Conservation (phyloP, 805 yeast genomes). For the Kuraishia piskuri region DNA sequence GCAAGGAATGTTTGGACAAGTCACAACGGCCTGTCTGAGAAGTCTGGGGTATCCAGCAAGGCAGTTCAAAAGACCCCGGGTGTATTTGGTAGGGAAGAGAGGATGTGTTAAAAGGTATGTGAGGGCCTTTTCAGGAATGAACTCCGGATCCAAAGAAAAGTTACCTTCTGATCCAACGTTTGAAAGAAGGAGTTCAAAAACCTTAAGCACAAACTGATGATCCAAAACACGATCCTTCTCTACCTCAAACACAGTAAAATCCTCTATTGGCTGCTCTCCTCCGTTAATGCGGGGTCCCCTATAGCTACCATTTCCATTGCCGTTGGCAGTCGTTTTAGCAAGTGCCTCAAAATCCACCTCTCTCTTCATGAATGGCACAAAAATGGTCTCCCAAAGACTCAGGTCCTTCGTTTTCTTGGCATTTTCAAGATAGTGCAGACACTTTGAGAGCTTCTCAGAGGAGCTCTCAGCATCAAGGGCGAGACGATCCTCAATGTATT, state of each 20-base stretch:
- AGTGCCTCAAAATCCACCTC: slow-evolving; percentile 18
- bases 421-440: slow-evolving; percentile 18
- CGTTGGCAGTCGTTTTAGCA: slow-evolving; percentile 11
- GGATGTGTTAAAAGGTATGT: slow-evolving; percentile 84
- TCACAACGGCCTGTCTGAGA: slow-evolving; percentile 73
- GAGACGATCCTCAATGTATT: background rate
- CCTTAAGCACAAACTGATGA: slow-evolving; percentile 38
- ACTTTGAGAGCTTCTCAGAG: background rate
- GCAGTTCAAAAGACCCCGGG: slow-evolving; percentile 44
- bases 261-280: slow-evolving; percentile 5
- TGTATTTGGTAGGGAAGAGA: slow-evolving; percentile 56
- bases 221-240: slow-evolving; percentile 64
- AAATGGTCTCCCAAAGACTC: slow-evolving; percentile 19
- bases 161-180: slow-evolving; percentile 18
- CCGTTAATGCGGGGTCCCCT: slow-evolving; percentile 8
- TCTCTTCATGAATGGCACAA: slow-evolving; percentile 20
- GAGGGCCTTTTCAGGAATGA: slow-evolving; percentile 49
- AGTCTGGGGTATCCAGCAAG: slow-evolving; percentile 53
- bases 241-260: slow-evolving; percentile 43
- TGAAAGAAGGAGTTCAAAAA: slow-evolving; percentile 31
- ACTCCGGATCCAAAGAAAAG: slow-evolving; percentile 16
- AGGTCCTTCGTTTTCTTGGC: slow-evolving; percentile 15
- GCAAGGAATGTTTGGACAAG: slow-evolving; percentile 63
- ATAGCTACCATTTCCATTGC: slow-evolving; percentile 25
- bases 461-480: slow-evolving; percentile 8